Evolutionary conservation across 1,284 basidiomycete species (phyloP).

Genomic region (Mycosarcoma mackinlayi): DNA sequence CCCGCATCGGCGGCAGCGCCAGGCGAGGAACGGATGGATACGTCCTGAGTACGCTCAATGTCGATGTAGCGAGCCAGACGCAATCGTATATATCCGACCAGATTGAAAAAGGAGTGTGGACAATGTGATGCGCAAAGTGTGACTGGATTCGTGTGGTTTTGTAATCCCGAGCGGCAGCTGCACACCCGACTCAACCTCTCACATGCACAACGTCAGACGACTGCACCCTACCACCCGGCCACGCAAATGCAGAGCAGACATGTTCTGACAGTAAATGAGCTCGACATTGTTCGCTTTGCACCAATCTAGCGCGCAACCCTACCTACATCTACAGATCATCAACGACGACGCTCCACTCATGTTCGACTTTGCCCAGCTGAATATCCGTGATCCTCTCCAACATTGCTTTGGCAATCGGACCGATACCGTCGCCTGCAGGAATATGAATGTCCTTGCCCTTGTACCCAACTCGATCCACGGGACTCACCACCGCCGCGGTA

Average conservation of each 20-base stretch:
- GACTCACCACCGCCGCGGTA: slow-evolving; percentile 74
- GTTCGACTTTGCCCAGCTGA: slow-evolving; percentile 85
- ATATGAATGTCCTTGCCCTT: slow-evolving; percentile 83
- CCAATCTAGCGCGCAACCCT: too few relatives aligned
- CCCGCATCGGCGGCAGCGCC: slow-evolving; percentile 11
- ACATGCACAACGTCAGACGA: too few relatives aligned
- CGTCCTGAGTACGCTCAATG: slow-evolving; percentile 14
- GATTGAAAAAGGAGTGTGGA: too few relatives aligned
- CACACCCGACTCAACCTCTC: too few relatives aligned
- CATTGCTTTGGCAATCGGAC: slow-evolving; percentile 82
- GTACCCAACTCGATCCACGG: slow-evolving; percentile 80
- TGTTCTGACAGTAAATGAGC: too few relatives aligned
- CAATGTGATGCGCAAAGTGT: too few relatives aligned
- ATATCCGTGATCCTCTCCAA: slow-evolving; percentile 87
- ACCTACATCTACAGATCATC: slow-evolving; percentile 23
- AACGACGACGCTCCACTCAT: slow-evolving; percentile 78
- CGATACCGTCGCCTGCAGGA: slow-evolving; percentile 87
- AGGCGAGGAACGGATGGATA: slow-evolving; percentile 52
- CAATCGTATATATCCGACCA: neutral
- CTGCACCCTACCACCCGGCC: neutral
- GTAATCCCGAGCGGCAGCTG: too few relatives aligned
- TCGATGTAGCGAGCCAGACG: slow-evolving; percentile 10
- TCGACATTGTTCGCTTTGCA: too few relatives aligned
- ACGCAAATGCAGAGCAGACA: too few relatives aligned
- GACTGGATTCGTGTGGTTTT: neutral